Conservation (phyloP, 352 stramenopile species). For the Phytophthora rubi region DNA sequence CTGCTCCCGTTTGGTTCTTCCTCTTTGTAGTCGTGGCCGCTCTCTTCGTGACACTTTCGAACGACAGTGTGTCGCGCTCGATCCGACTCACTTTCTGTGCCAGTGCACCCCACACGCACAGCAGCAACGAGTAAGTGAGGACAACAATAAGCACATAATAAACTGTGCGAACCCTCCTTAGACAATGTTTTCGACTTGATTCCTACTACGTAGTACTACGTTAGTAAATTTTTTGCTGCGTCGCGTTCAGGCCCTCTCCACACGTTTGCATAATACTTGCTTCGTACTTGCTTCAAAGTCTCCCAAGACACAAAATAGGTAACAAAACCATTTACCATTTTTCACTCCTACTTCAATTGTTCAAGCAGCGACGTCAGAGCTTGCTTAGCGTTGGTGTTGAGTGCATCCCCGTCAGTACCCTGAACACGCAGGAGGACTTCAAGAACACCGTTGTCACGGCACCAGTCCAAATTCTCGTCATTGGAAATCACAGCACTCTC, state of each 20-base stretch:
- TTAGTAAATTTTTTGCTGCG: constrained; percentile 12
- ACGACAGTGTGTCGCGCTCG: constrained; percentile 61
- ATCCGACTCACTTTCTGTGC: constrained; percentile 45
- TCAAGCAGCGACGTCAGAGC: constrained; percentile 54
- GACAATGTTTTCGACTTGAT: constrained; percentile 12
- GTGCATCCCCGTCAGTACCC: constrained; percentile 50
- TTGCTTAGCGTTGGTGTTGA: constrained; percentile 62
- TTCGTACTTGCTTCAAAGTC: constrained; percentile 1
- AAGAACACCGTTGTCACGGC: constrained; percentile 46
- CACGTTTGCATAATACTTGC: not conserved
- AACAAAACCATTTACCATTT: constrained; percentile 9
- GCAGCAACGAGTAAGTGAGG: constrained; percentile 34
- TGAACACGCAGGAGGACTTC: constrained; percentile 51
- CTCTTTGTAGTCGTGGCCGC: constrained; percentile 56
- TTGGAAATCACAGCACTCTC: constrained; percentile 62
- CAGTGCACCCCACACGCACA: constrained; percentile 30
- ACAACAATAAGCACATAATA: not conserved
- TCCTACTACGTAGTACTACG: not conserved
- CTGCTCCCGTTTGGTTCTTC: constrained; percentile 58
- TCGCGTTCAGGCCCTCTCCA: not conserved
- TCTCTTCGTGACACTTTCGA: constrained; percentile 71
- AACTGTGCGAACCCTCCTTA: constrained; percentile 1
- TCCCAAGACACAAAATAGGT: constrained; percentile 14
- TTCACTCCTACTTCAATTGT: constrained; percentile 43
- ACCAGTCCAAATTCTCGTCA: constrained; percentile 57